These are phyloP conservation scores for Saccharomycopsis selenospora DNA, from an alignment of 805 yeast genomes.

Conservation along the genomic window DNA sequence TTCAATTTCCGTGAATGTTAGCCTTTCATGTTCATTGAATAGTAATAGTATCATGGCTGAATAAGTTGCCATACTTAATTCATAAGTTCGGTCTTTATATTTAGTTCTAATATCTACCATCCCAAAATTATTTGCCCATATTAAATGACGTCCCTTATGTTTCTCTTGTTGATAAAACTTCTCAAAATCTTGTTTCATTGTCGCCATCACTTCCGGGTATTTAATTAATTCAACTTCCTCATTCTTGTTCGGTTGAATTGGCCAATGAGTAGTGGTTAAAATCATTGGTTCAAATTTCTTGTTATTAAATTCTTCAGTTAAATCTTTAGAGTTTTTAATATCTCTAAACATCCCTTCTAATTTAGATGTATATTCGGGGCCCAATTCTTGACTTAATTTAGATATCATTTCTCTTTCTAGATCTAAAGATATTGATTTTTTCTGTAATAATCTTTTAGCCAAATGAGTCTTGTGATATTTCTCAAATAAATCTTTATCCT, in stretches of 20 bases:
- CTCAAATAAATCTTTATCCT: conserved; percentile 83
- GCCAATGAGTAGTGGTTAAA: conserved; percentile 63
- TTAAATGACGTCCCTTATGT: conserved; percentile 51
- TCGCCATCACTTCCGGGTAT: conserved; percentile 30
- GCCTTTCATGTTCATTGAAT: conserved; percentile 50
- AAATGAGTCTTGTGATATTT: conserved; percentile 77
- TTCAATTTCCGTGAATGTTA: conserved; percentile 55
- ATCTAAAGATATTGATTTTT: conserved; percentile 37
- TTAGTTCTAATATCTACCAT: conserved; percentile 70
- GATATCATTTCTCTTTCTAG: conserved; percentile 63
- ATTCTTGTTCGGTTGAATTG: conserved; percentile 39
- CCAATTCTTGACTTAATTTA: conserved; percentile 66
- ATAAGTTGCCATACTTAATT: conserved; percentile 70
- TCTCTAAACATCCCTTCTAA: conserved; percentile 86
- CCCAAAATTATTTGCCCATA: conserved; percentile 83
- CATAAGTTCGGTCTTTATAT: conserved; percentile 64
- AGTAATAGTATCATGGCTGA: conserved; percentile 73
- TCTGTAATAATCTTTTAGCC: conserved; percentile 65
- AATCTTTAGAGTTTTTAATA: conserved; percentile 50
- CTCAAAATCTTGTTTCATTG: conserved; percentile 40
- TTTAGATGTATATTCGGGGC: conserved; percentile 69
- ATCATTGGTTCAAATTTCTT: conserved; percentile 42
- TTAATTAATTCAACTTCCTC: conserved; percentile 14
- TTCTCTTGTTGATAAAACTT: conserved; percentile 38
- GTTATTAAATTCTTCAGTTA: conserved; percentile 35